Evolutionary conservation across 75 land plant genomes (phyloP).

Genomic region (Cupressus sempervirens): DNA sequence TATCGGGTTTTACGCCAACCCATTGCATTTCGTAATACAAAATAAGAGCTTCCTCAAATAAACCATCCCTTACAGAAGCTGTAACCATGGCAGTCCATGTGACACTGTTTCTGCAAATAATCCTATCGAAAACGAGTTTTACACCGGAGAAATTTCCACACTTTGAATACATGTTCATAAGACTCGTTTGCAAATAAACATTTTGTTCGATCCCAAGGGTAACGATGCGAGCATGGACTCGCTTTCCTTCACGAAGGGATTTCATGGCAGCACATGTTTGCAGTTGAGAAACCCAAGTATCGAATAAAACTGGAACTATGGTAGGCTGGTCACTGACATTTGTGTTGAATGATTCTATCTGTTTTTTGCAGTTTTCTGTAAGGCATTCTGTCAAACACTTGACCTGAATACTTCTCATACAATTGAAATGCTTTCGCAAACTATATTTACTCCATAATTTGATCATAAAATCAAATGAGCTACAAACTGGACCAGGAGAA

Average conservation of each 20-base stretch:
- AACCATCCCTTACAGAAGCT: background rate
- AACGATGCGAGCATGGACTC: background rate
- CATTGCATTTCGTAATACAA: constrained; percentile 14
- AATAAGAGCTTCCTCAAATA: constrained; percentile 10
- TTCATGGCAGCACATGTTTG: constrained; percentile 5
- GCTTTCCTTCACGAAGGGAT: constrained; percentile 3
- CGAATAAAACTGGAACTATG: background rate
- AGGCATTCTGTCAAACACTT: too few species aligned
- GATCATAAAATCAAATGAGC: too few species aligned
- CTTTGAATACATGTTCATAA: constrained; percentile 15
- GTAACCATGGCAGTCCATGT: constrained; percentile 16
- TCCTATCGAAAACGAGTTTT: constrained; percentile 7
- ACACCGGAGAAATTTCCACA: constrained; percentile 20
- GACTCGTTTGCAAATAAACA: constrained; percentile 4
- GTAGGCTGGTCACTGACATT: background rate
- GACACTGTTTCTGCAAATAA: constrained; percentile 2
- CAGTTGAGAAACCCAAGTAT: background rate
- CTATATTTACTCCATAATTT: too few species aligned
- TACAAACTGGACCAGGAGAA: too few species aligned
- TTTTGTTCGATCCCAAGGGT: background rate
- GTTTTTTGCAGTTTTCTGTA: background rate
- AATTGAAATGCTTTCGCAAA: too few species aligned
- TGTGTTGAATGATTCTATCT: background rate
- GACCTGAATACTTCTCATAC: too few species aligned
- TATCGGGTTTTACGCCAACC: background rate